phyloP scores from a whole-genome alignment of 176 grass and related monocot genomes.

The Oryza coarctata region DNA sequence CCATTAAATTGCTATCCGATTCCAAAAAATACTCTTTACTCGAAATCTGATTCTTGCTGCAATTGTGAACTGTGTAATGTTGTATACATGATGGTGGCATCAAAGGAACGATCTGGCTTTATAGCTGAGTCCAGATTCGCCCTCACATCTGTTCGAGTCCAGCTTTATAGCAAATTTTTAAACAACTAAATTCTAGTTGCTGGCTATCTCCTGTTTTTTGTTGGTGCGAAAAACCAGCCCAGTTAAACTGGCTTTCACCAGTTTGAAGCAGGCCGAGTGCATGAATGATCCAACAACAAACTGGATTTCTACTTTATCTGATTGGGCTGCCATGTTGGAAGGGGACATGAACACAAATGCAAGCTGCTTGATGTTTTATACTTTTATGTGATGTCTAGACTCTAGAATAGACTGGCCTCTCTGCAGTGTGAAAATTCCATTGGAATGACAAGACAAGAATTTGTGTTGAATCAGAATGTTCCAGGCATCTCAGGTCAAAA shows the following conservation, averaged over 20 bases:
- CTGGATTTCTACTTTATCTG: not conserved
- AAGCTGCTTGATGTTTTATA: not conserved
- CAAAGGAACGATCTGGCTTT: too few relatives aligned
- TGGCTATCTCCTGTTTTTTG: not conserved
- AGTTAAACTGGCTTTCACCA: not conserved
- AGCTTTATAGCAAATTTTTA: not conserved
- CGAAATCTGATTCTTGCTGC: not conserved
- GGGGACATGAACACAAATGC: not conserved
- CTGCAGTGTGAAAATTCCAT: too few relatives aligned
- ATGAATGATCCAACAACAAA: not conserved
- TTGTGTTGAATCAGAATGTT: not conserved
- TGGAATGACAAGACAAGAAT: not conserved
- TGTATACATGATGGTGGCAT: not conserved
- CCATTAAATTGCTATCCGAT: not conserved
- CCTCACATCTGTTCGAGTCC: not conserved
- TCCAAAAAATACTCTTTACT: not conserved
- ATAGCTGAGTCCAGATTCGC: too few relatives aligned
- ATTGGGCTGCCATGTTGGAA: not conserved
- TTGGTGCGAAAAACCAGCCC: not conserved
- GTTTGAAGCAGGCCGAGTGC: not conserved
- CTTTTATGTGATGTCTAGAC: too few relatives aligned
- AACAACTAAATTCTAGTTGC: not conserved
- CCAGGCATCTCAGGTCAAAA: not conserved
- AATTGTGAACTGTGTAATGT: not conserved
- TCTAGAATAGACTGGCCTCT: too few relatives aligned